Base-by-base conservation (phyloP, 164 flowering plant genomes). In the Berberis thunbergii region DNA sequence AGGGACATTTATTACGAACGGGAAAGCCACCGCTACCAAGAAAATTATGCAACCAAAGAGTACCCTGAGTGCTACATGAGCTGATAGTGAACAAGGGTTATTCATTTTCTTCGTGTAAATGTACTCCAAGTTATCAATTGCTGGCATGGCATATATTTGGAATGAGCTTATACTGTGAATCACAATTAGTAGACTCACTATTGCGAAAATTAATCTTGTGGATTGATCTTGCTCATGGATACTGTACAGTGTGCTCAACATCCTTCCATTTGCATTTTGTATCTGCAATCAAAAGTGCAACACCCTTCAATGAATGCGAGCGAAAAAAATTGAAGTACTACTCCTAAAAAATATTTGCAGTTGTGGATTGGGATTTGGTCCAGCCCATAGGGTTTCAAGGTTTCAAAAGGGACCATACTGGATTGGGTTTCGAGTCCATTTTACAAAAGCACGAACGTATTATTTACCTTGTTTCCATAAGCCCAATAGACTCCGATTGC, bases 401-500 rank as follows among this genome's bases (percentile, higher is more conserved):
- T 26, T 26, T 26, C 26, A 26, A 26, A 26, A 26, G 26, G 26
- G 26, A 26, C 26, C 26, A 26, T 26, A 26, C 26, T 26, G 26
- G 26, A 26, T 26, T 26, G 26, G 26, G 26, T 26, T 26, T 26
- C 26, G 26, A 26, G 26, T 26, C 26, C 26, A 26, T 26, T 26
- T 26, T 26, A 26, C 26, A 26, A 26, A 26, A 26, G 26, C 26
- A 26, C 26, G 26, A 26, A 26, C 26, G 26, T 26, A 41, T 6
- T 13, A 11, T 46, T 70, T 75, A 86, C 95, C 90, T 41, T 11
- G 49, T 78, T 71, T 6, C 95, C 93, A 55, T 86, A 87, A 0
- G 87, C 88, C 96, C 96, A 86, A 67, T 74, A 87, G 43, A 95
- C 96, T 5, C 75, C 91, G 7, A 89, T 81, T 43, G 93, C 87